phyloP scores from a whole-genome alignment of 2,329 filamentous ascomycete species.

The Cucurbitaria berberidis region DNA sequence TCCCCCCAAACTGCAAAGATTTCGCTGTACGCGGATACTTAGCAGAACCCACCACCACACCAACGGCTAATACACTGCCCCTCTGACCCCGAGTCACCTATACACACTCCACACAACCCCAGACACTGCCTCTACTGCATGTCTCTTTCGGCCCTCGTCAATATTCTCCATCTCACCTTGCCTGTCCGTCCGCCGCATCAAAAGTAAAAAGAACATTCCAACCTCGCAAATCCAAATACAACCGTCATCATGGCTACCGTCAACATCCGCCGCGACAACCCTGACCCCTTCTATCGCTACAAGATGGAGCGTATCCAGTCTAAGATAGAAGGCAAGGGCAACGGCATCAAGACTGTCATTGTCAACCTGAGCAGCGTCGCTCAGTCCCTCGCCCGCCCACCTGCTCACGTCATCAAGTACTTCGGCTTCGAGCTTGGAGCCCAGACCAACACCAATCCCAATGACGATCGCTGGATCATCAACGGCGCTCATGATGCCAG shows the following conservation, averaged over 20 bases:
- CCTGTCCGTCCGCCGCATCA: conserved; percentile 37
- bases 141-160: conserved; percentile 66
- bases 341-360: conserved; percentile 98
- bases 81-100: conserved; percentile 47
- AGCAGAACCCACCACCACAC: conserved; percentile 88
- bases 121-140: conserved; percentile 59
- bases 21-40: conserved; percentile 94
- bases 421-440: conserved; percentile 99
- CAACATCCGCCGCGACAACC: conserved; percentile 96
- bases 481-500: conserved; percentile 94
- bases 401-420: conserved; percentile 98
- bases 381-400: conserved; percentile 87
- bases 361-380: conserved; percentile 96
- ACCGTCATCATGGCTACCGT: conserved; percentile 89
- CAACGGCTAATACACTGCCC: conserved; percentile 77
- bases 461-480: conserved; percentile 99
- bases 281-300: conserved; percentile 99
- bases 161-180: conserved; percentile 46
- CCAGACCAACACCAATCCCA: conserved; percentile 96
- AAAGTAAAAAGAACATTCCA: conserved; percentile 34
- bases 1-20: conserved; percentile 94
- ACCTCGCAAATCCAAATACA: conserved; percentile 41
- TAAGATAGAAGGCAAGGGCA: conserved; percentile 99
- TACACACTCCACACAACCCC: conserved; percentile 24
- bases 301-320: conserved; percentile 99